Base-by-base conservation (phyloP, 371 early-diverging fungal genomes). In the Entomophthora muscae region DNA sequence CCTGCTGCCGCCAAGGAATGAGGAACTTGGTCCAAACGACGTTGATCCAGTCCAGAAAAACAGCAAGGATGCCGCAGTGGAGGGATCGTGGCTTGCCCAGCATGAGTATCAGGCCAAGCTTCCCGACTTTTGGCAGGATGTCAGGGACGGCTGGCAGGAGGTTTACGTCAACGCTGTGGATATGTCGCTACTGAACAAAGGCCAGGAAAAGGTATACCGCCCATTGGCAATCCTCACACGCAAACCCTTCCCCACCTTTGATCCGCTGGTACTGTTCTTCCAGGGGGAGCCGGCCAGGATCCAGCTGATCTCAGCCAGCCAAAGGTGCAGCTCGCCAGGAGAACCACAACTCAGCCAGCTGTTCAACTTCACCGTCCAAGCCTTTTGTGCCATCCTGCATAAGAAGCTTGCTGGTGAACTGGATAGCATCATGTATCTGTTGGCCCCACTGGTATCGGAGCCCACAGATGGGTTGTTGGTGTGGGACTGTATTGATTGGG, bases 401-500 rank as follows among this genome's bases (percentile, higher is more conserved):
- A 76, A 73, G 63, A 72, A 70, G 2, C 80, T 78, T 63, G 53
- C 70, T 26, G 83, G 84, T 66, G 68, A 76, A 3, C 32, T 78
- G 33, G 68, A 72, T 7, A 73, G 75, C 24, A 70, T 81, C 33
- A 80, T 83, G 0, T 81, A 78, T 31, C 74, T 80, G 30, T 51
- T 86, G 23, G 82, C 77, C 0, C 88, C 86, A 0, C 61, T 80
- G 12, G 52, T 62, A 24, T 59, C 0, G 21, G 69, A 64, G 32
- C 65, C 58, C 54, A 57, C 30, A 51, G 69, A 26, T 21, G 56
- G n/a, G 29, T 60, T 42, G 52, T 42, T 42, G 42, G 42, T 17
- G 17, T 52, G 63, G 61, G 51, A 66, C 7, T 52, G 67, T 0
- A 73, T 88, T 42, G 83, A 85, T 32, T 86, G 85, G 85, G 68